Conservation (phyloP, 306 rosid genomes). For the Mucuna pruriens region DNA sequence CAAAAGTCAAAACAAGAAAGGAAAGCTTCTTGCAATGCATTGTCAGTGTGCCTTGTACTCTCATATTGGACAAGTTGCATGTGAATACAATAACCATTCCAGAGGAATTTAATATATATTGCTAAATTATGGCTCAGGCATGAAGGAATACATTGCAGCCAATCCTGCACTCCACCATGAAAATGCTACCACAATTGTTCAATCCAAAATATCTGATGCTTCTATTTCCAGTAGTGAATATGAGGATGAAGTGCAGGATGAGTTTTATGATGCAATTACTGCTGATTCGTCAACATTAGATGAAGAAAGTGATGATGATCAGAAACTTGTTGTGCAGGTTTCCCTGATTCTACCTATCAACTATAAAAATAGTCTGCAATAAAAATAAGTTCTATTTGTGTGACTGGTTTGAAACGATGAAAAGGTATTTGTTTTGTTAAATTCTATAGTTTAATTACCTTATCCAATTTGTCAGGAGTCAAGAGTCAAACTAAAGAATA, state of each 20-base stretch:
- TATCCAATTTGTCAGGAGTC: constrained; percentile 52
- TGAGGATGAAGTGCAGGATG: constrained; percentile 80
- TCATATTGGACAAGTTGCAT: constrained; percentile 23
- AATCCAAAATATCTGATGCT: constrained; percentile 63
- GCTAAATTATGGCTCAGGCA: constrained; percentile 60
- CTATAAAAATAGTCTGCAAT: constrained; percentile 23
- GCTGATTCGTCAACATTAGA: constrained; percentile 71
- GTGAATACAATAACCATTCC: constrained; percentile 24
- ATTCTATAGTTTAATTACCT: constrained; percentile 36
- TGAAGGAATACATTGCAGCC: constrained; percentile 88
- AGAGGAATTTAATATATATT: constrained; percentile 34
- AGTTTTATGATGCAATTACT: constrained; percentile 92
- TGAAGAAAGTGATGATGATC: constrained; percentile 44
- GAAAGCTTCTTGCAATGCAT: background rate
- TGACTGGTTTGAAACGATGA: constrained; percentile 40
- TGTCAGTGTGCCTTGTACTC: constrained; percentile 11
- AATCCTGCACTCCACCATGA: constrained; percentile 71
- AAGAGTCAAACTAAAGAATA: constrained; percentile 68
- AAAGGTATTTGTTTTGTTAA: constrained; percentile 22
- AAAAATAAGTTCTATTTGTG: constrained; percentile 14
- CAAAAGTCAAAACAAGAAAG: constrained; percentile 13
- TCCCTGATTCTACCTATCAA: constrained; percentile 40
- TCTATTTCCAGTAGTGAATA: constrained; percentile 60
- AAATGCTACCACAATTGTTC: constrained; percentile 63
- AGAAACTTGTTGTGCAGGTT: constrained; percentile 49